Conservation (phyloP, 225 moss, liverwort and hornwort genomes). For the Physcomitrellopsis africana region DNA sequence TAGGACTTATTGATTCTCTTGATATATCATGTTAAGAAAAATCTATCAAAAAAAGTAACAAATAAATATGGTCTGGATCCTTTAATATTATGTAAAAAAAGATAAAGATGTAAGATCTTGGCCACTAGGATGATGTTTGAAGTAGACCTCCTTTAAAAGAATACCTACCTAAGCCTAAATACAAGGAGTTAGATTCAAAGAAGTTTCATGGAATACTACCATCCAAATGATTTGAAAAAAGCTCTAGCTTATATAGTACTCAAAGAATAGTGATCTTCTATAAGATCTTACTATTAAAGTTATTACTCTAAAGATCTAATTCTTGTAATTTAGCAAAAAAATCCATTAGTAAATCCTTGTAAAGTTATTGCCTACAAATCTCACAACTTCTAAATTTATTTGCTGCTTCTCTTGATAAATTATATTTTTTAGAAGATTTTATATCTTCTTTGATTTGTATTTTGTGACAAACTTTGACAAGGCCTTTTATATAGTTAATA, state of each 20-base stretch:
- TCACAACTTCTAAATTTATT: conserved; percentile 37
- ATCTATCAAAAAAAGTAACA: conserved; percentile 28
- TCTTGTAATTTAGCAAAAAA: conserved; percentile 32
- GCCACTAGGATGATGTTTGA: conserved; percentile 32
- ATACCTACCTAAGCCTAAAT: conserved; percentile 52
- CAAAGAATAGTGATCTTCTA: conserved; percentile 27
- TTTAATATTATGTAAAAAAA: conserved; percentile 55
- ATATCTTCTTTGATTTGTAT: too few species aligned
- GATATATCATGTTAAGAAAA: too few species aligned
- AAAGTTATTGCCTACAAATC: conserved; percentile 46
- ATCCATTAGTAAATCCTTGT: conserved; percentile 41
- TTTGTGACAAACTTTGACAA: too few species aligned
- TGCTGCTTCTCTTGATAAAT: too few species aligned
- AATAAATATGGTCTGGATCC: conserved; percentile 47
- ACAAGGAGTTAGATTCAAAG: conserved; percentile 24
- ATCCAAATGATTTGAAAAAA: conserved; percentile 44
- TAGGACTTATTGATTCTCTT: too few species aligned
- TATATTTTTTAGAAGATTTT: too few species aligned
- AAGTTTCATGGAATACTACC: conserved; percentile 46
- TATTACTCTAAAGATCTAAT: conserved; percentile 45
- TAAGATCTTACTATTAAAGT: conserved; percentile 42
- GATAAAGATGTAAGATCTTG: conserved; percentile 39
- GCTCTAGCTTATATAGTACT: conserved; percentile 43
- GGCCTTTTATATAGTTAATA: too few species aligned
- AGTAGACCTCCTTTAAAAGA: conserved; percentile 30